Percentiles rank a stretch among this genome's conserved stretches.
These are phyloP conservation scores for Conringia planisiliqua DNA, from an alignment of 345 rosid genomes.

Conservation along the genomic window DNA sequence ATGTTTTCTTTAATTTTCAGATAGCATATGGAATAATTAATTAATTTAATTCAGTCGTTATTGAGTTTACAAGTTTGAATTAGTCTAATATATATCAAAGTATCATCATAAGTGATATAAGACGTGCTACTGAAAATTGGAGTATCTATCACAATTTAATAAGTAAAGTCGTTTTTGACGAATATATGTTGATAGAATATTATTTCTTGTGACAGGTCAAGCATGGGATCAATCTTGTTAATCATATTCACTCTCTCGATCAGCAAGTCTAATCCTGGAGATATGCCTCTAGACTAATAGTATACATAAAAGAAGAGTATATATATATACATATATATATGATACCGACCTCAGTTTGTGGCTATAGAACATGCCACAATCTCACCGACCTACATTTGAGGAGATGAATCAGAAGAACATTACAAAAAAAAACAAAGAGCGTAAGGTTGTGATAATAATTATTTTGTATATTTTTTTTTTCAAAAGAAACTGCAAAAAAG, in stretches of 20 bases:
- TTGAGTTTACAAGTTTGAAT: neutral
- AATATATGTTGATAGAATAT: neutral
- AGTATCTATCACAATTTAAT: neutral
- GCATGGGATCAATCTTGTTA: constrained; percentile 88
- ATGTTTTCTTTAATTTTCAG: neutral
- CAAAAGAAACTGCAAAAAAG: neutral
- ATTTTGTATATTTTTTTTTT: neutral
- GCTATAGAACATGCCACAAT: constrained; percentile 8
- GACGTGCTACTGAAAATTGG: neutral
- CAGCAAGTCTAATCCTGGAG: constrained; percentile 39
- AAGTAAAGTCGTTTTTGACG: neutral
- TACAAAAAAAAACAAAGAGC: constrained; percentile 7
- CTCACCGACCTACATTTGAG: constrained; percentile 21
- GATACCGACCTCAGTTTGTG: constrained; percentile 15
- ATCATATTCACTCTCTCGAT: constrained; percentile 84
- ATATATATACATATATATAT: neutral
- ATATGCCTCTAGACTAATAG: constrained; percentile 39
- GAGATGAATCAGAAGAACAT: constrained; percentile 23
- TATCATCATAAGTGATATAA: neutral
- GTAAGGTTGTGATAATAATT: constrained; percentile 18
- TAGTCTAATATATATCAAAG: neutral
- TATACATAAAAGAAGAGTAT: constrained; percentile 1
- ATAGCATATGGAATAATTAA: neutral
- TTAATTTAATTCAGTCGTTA: neutral
- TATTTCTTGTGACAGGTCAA: constrained; percentile 55